Evolutionary conservation across 768 basidiomycete species (phyloP), one percentile per base, ranked within the genome.

Genomic region (Trametes gibbosa): DNA sequence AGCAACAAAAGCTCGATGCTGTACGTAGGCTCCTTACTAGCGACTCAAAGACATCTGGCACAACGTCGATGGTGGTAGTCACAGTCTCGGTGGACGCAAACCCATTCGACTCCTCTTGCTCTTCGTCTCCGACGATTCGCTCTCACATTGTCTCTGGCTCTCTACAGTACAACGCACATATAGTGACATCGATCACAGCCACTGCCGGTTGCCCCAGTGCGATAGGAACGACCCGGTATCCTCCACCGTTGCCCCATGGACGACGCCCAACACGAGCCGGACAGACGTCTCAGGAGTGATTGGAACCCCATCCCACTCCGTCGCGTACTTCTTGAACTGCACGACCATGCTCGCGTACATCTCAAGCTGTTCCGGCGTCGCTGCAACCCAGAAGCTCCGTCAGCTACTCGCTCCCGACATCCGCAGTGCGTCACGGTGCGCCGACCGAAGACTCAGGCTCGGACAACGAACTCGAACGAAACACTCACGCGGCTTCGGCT

Each of bases 261-360:
- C 46, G 21, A 59, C 52, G 14, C 39, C 50, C 39, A 61, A 53
- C 42, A 64, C 40, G 19, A 53, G 29, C 45, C 39, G 42, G 23
- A 64, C 63, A 13, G 60, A 64, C 45, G 43, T 54, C 54, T 61
- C 60, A 5, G 64, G 60, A n/a, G 45, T 43, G 40, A 57, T 2
- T 1, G 56, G 49, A n/a, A 17, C 17, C 5, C 56, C 56, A 24
- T 57, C 49, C 56, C 56, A 57, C 19, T 57, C 25, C 8, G 56
- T 48, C 19, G 49, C 49, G 21, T 34, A 34, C 32, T 57, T 40
- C 49, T 63, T 50, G 63, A 69, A 58, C 5, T 23, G 21, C 35
- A 72, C 56, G 1, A 76, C 73, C 9, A 73, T 24, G 2, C 70
- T 72, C 3, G 72, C 71, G 52, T 69, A 69, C 0, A 12, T 27